phyloP scores from a whole-genome alignment of 208 protist genomes.

The Tritrichomonas musculus region DNA sequence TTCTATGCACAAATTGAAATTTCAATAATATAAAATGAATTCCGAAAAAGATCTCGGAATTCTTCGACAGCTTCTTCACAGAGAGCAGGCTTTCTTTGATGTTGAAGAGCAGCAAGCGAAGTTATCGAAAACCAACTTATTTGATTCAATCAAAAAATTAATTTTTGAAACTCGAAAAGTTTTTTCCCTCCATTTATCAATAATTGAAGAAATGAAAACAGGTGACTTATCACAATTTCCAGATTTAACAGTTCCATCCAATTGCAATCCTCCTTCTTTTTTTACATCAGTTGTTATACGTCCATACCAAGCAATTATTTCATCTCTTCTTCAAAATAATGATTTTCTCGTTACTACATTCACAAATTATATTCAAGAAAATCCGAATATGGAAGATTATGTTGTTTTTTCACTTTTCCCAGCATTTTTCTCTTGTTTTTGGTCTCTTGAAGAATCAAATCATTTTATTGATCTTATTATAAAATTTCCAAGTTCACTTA shows the following conservation, averaged over 20 bases:
- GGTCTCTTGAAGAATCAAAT: background rate
- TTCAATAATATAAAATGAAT: no score
- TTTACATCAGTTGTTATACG: background rate
- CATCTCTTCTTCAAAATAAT: background rate
- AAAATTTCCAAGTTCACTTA: background rate
- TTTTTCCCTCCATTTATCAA: background rate
- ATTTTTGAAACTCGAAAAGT: background rate
- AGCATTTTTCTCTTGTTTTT: background rate
- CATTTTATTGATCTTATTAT: background rate
- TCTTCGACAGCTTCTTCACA: background rate
- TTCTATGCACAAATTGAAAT: no score
- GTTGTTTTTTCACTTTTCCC: slow-evolving; percentile 1
- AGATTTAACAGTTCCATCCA: background rate
- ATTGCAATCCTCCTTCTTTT: background rate
- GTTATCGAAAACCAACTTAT: background rate
- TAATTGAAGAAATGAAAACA: background rate
- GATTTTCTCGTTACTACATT: background rate
- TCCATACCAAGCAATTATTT: background rate
- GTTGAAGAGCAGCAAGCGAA: slow-evolving; percentile 7
- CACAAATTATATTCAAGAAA: background rate
- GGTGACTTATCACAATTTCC: background rate
- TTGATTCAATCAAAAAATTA: slow-evolving; percentile 7
- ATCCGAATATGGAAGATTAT: background rate
- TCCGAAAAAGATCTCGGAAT: background rate
- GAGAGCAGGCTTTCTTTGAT: slow-evolving; percentile 27